Evolutionary conservation across 2,329 filamentous ascomycete genomes (phyloP), one percentile per base, ranked within the genome.

Genomic region (Colletotrichum tanaceti): DNA sequence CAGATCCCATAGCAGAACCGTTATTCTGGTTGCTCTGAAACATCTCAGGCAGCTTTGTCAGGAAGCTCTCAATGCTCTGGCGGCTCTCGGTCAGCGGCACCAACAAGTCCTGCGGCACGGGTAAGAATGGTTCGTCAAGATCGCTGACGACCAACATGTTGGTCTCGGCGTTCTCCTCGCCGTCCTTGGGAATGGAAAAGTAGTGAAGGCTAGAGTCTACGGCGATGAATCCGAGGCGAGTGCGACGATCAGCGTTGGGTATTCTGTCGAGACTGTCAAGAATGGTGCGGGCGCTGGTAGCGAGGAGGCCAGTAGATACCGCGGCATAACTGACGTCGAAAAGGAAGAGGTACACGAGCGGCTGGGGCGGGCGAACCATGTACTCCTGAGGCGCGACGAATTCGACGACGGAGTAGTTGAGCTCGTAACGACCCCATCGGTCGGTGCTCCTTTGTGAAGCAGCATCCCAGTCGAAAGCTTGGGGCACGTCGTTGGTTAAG

Each of bases 311-410:
- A 72, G 91, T 97, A 18, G 93, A 94, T 18, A 98, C 92, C 39
- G 95, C 90, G 14, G 93, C 90, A 75, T 94, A 97, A 84, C 93
- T 97, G 71, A 98, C 94, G 75, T 98, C 95, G 76, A 98, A 93
- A 74, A 97, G 85, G 86, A 98, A 98, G 16, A 98, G 87, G 78
- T 98, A 98, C 46, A 98, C 95, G 46, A 98, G 85, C 46, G 96
- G 96, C 80, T 97, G 95, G 52, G 96, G 96, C 65, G 96, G 94
- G 70, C 96, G 92, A 43, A 99, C 96, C 96, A 99, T 99, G 82
- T 99, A 99, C 81, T 99, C 96, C 80, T 99, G 96, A 2, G 96
- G 96, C 14, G 96, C 96, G 73, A 99, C 93, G 77, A 98, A 99
- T 77, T 99, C 96, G 70, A 97, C 94, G 43, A 98, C 94, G n/a